Evolutionary conservation across 1,139 yeast species (phyloP).

Genomic region (Blastobotrys apis): DNA sequence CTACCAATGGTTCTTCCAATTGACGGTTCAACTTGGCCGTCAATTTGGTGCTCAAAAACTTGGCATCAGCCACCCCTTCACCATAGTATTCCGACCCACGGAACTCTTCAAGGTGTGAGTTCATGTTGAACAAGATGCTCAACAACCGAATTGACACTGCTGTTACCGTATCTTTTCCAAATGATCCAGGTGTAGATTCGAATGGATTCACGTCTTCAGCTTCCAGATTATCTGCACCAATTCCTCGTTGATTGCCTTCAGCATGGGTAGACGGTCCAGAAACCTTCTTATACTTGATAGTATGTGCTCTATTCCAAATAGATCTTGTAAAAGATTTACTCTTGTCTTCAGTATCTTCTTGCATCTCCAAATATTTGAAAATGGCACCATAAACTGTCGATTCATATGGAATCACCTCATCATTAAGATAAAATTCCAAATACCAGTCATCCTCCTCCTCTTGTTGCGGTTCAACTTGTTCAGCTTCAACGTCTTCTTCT

Average conservation of each 20-base stretch:
- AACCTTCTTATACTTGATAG: constrained; percentile 49
- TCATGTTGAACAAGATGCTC: constrained; percentile 49
- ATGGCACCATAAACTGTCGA: constrained; percentile 81
- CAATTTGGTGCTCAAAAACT: constrained; percentile 72
- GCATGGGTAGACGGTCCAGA: constrained; percentile 7
- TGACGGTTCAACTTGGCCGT: constrained; percentile 86
- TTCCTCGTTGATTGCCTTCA: neutral
- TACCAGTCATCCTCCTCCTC: constrained; percentile 32
- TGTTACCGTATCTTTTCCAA: constrained; percentile 45
- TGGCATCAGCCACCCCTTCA: constrained; percentile 38
- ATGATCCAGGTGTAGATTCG: constrained; percentile 30
- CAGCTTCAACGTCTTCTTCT: constrained; percentile 15
- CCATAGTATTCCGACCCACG: constrained; percentile 10
- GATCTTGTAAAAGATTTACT: constrained; percentile 39
- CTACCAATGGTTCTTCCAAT: constrained; percentile 82
- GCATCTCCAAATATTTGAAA: constrained; percentile 47
- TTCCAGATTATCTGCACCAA: constrained; percentile 11
- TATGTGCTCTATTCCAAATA: constrained; percentile 58
- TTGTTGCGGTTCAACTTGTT: constrained; percentile 10
- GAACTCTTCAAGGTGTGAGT: constrained; percentile 34
- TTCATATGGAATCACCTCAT: constrained; percentile 58
- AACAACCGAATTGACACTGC: constrained; percentile 53
- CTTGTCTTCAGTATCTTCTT: constrained; percentile 11
- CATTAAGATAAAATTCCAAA: constrained; percentile 61
- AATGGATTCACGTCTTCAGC: constrained; percentile 35